Conservation (phyloP, 768 basidiomycete genomes). For the Hemileccinum rubropunctum region DNA sequence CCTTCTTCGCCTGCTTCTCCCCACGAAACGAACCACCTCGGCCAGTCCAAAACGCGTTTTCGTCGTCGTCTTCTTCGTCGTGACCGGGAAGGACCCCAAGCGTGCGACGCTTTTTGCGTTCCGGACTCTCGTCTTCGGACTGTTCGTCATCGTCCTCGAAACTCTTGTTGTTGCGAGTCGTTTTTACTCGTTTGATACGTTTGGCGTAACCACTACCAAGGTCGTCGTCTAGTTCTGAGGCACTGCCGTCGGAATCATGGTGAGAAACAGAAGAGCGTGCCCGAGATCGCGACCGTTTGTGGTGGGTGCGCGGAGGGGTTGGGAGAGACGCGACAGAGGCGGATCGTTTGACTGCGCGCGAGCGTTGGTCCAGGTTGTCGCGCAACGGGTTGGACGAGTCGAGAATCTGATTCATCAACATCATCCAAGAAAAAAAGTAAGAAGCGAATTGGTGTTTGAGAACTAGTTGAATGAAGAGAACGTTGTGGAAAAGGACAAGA, state of each 20-base stretch:
- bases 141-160: conserved; percentile 18
- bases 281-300: conserved; percentile 45
- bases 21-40: conserved; percentile 14
- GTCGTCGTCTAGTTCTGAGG: conserved; percentile 32
- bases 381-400: conserved; percentile 30
- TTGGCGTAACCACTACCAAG: conserved; percentile 9
- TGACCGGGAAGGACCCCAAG: conserved; percentile 33
- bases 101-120: conserved; percentile 41
- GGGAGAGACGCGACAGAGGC: conserved; percentile 63
- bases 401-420: conserved; percentile 34
- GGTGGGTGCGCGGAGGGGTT: conserved; percentile 61
- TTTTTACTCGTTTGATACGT: conserved; percentile 16
- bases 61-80: conserved; percentile 55
- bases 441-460: background rate
- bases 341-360: conserved; percentile 54
- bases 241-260: conserved; percentile 39
- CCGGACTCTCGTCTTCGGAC: conserved; percentile 15
- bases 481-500: conserved; percentile 21
- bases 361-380: conserved; percentile 9
- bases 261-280: conserved; percentile 46
- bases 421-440: conserved; percentile 7
- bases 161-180: conserved; percentile 11
- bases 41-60: conserved; percentile 33
- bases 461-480: conserved; percentile 10
- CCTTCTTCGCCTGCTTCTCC: conserved; percentile 6